Evolutionary conservation across 2,329 filamentous ascomycete species (phyloP), one percentile per base, ranked within the genome.

Genomic region (Fusarium compactum): DNA sequence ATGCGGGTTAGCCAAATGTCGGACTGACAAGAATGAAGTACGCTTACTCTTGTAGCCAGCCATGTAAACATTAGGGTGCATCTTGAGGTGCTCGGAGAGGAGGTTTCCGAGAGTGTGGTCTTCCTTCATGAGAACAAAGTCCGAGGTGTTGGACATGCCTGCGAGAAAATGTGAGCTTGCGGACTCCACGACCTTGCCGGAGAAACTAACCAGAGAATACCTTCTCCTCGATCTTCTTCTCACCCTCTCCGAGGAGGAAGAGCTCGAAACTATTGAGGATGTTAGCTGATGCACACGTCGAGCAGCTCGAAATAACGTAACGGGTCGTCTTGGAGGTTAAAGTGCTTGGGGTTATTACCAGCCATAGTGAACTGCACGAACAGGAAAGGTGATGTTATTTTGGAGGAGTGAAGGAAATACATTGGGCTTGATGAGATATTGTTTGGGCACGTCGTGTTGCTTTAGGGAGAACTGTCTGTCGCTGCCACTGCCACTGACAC

Each of bases 101-200:
- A 99, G 87, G 80, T 99, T 98, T 75, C 91, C 96, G 27, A 99
- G 88, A 2, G 95, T 98, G 82, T 98, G 95, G 76, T 99, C 96
- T 81, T 99, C 96, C 81, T 98, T 98, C 82, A 94, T 93, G 82
- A 99, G 90, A 63, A 93, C 90, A 84, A 99, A 99, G 81, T 98
- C 92, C 12, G 94, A 92, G n/a, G 93, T 94, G 79, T 97, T 97
- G 24, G 95, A 93, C 79, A 97, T 94, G 77, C 94, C 94, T 78
- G 15, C 29, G 25, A 47, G 10, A 27, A 30, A n/a, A 15, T 15
- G 41, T 67, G 38, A 70, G 67, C 47, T 50, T 20, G 7, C n/a
- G 25, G 9, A 25, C 16, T 34, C 10, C 15, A 9, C 15, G 38
- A 20, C 44, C 24, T 51, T 12, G 18, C 11, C 12, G 12, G 12